phyloP scores from a whole-genome alignment of 306 rosid species.

The Erythrophleum fordii region DNA sequence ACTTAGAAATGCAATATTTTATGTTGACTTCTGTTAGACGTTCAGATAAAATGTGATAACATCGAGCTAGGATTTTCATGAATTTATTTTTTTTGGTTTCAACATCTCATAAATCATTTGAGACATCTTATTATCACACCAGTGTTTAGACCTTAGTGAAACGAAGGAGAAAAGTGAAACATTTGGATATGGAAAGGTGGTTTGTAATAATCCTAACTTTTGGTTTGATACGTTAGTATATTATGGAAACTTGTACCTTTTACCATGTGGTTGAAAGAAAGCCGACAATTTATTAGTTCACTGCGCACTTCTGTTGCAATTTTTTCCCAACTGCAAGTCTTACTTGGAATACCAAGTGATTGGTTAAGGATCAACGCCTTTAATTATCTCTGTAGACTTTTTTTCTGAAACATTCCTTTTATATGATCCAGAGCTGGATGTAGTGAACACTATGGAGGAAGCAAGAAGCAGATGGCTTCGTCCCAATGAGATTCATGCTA shows the following conservation, averaged over 20 bases:
- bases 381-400: conserved; percentile 31
- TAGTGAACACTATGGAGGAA: conserved; percentile 65
- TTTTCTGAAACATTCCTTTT: conserved; percentile 38
- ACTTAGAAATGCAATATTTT: not conserved
- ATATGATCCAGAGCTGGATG: conserved; percentile 71
- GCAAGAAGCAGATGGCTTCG: conserved; percentile 95
- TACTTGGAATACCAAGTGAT: not conserved
- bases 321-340: not conserved
- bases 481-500: conserved; percentile 92
- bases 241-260: conserved; percentile 17
- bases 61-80: conserved; percentile 1
- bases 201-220: conserved; percentile 22
- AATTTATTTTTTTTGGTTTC: conserved; percentile 1
- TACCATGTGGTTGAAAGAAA: conserved; percentile 11
- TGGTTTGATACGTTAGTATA: not conserved
- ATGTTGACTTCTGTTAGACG: conserved; percentile 14
- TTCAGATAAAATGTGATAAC: not conserved
- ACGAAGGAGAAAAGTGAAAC: conserved; percentile 8
- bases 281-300: conserved; percentile 5
- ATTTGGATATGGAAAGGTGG: conserved; percentile 18
- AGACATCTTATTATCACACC: conserved; percentile 15
- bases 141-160: conserved; percentile 9
- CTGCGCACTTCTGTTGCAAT: conserved; percentile 13
- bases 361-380: conserved; percentile 15
- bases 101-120: not conserved